Percentiles rank a stretch among this genome's conserved stretches.
These are phyloP conservation scores for Colletotrichum filicis DNA, from an alignment of 2,329 filamentous ascomycete genomes.

Conservation along the genomic window DNA sequence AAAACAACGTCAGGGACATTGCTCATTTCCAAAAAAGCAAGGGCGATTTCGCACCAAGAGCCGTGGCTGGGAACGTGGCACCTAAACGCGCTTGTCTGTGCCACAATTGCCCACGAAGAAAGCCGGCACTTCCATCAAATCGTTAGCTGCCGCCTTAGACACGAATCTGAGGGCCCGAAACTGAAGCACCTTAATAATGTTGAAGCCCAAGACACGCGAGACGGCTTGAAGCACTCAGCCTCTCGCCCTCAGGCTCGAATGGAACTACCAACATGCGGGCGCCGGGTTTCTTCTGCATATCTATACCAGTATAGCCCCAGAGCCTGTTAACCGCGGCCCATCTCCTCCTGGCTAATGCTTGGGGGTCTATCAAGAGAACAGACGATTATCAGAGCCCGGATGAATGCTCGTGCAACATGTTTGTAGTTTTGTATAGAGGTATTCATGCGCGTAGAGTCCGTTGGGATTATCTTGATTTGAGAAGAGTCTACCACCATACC, in stretches of 20 bases:
- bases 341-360: background rate
- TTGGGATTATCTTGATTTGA: background rate
- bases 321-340: background rate
- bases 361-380: background rate
- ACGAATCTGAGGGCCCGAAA: background rate
- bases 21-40: conserved; percentile 19
- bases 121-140: conserved; percentile 17
- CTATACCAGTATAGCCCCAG: background rate
- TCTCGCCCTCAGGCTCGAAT: background rate
- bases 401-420: background rate
- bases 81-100: conserved; percentile 19
- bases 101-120: conserved; percentile 5
- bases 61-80: conserved; percentile 12
- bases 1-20: conserved; percentile 8
- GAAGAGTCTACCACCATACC: background rate
- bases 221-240: background rate
- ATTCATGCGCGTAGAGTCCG: background rate
- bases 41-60: background rate
- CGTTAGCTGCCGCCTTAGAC: conserved; percentile 30
- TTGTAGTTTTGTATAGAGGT: conserved; percentile 1
- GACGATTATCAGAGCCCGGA: background rate
- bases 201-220: background rate
- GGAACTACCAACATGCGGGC: background rate
- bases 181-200: background rate
- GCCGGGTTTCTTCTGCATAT: background rate